These are phyloP conservation scores for Alternaria gaisen DNA, from an alignment of 2,329 filamentous ascomycete genomes.

Conservation along the genomic window DNA sequence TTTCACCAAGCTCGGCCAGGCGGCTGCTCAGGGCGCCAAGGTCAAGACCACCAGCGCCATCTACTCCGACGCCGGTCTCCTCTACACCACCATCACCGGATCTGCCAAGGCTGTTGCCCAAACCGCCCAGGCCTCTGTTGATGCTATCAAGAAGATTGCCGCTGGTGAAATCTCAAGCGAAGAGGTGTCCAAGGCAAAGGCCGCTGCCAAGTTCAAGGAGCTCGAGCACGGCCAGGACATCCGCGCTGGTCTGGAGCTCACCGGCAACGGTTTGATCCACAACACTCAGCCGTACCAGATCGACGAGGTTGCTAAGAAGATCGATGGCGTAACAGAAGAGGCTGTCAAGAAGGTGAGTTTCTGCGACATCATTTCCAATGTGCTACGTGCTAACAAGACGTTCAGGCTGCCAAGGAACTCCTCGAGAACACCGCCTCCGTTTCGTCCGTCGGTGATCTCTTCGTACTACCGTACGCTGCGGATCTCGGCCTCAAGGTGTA, in stretches of 20 bases:
- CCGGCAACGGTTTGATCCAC: slow-evolving; percentile 84
- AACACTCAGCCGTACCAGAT: slow-evolving; percentile 85
- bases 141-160: slow-evolving; percentile 82
- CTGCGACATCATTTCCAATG: slow-evolving; percentile 23
- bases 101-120: slow-evolving; percentile 75
- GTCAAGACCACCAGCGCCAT: slow-evolving; percentile 79
- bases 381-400: slow-evolving; percentile 27
- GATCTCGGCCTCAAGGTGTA: slow-evolving; percentile 96
- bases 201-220: slow-evolving; percentile 91
- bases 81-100: slow-evolving; percentile 83
- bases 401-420: slow-evolving; percentile 84
- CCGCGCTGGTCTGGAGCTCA: slow-evolving; percentile 79
- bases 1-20: slow-evolving; percentile 88
- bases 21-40: slow-evolving; percentile 70
- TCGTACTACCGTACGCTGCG: slow-evolving; percentile 88
- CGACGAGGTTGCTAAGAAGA: slow-evolving; percentile 77
- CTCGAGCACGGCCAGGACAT: slow-evolving; percentile 83
- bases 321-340: slow-evolving; percentile 83
- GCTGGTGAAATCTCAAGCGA: slow-evolving; percentile 80
- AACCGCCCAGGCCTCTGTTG: slow-evolving; percentile 79
- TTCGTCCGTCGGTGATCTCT: slow-evolving; percentile 88
- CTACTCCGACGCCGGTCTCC: slow-evolving; percentile 94
- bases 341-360: slow-evolving; percentile 69
- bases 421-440: slow-evolving; percentile 89
- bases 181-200: slow-evolving; percentile 88